Evolutionary conservation across 768 basidiomycete species (phyloP).

Genomic region (Mycena polygramma): DNA sequence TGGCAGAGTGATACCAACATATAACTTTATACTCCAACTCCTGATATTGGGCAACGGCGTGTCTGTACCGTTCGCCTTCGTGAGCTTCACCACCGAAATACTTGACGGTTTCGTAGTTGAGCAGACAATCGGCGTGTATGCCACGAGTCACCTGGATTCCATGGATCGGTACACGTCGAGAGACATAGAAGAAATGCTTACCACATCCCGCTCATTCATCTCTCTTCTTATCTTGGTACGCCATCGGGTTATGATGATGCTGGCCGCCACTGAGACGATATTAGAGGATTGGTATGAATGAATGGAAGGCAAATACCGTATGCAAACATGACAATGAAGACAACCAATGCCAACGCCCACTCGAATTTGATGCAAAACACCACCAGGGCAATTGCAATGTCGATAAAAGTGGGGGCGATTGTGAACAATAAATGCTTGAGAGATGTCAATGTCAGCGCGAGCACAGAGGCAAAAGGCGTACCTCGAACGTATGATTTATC

Average conservation of each 20-base stretch:
- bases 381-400: slow-evolving; percentile 78
- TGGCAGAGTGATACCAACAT: slow-evolving; percentile 55
- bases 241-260: slow-evolving; percentile 74
- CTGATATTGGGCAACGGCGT: slow-evolving; percentile 83
- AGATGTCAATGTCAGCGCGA: slow-evolving; percentile 16
- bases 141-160: slow-evolving; percentile 73
- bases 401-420: slow-evolving; percentile 85
- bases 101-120: slow-evolving; percentile 90
- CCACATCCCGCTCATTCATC: slow-evolving; percentile 88
- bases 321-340: slow-evolving; percentile 79
- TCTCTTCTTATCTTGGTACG: slow-evolving; percentile 79
- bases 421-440: slow-evolving; percentile 83
- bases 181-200: slow-evolving; percentile 47
- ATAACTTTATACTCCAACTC: slow-evolving; percentile 80
- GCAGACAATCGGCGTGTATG: slow-evolving; percentile 84
- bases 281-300: neutral
- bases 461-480: slow-evolving; percentile 40
- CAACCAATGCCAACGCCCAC: slow-evolving; percentile 75
- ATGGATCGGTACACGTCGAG: slow-evolving; percentile 12
- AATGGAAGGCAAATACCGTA: slow-evolving; percentile 62
- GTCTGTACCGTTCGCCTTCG: slow-evolving; percentile 77
- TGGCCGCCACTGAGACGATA: slow-evolving; percentile 56
- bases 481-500: slow-evolving; percentile 86
- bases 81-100: slow-evolving; percentile 91
- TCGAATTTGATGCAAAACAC: slow-evolving; percentile 75